Evolutionary conservation across 1,139 yeast species (phyloP), one percentile per base, ranked within the genome.

Genomic region (Saccharomyces hybrid): DNA sequence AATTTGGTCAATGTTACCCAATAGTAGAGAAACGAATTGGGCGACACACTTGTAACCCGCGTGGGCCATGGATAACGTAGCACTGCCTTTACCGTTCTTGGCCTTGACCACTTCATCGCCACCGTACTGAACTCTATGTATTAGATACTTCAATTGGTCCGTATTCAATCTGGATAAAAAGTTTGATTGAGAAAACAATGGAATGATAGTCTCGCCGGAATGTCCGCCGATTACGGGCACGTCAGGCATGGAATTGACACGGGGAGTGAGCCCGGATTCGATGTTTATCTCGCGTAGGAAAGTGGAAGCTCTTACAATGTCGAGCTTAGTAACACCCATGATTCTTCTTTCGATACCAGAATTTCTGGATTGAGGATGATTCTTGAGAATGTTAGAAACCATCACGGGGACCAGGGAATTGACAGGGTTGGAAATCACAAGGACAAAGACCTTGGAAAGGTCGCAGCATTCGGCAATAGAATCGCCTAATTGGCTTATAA

Each of bases 91-190:
- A 68, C 97, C 97, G 71, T 88, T 86, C 78, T 91, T 91, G 66
- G 97, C 97, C 75, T 86, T 79, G 65, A 91, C 97, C 64, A 91
- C 95, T 77, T 91, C 97, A 71, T 91, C 97, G 75, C 97, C 97
- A 70, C 97, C 98, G 70, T 85, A 89, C 76, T 90, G 97, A 70
- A 90, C 89, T 75, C 97, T 84, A 79, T 88, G 81, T 68, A 88
- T 80, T 66, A 90, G 79, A 56, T 82, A 79, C 66, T 79, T 76
- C 61, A 82, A 86, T 52, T 74, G 70, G n/a, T 57, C 52, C 20
- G 49, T 32, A 48, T 30, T 25, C 13, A 63, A 41, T n/a, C 49
- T 38, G 14, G 55, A 53, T 13, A 54, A 44, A 8, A 50, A 50
- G 14, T 54, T 42, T n/a, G 61, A 58, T 53, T 61, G 62, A 31